Conservation (phyloP, 176 grass and related monocot genomes). For the Musa acuminata region DNA sequence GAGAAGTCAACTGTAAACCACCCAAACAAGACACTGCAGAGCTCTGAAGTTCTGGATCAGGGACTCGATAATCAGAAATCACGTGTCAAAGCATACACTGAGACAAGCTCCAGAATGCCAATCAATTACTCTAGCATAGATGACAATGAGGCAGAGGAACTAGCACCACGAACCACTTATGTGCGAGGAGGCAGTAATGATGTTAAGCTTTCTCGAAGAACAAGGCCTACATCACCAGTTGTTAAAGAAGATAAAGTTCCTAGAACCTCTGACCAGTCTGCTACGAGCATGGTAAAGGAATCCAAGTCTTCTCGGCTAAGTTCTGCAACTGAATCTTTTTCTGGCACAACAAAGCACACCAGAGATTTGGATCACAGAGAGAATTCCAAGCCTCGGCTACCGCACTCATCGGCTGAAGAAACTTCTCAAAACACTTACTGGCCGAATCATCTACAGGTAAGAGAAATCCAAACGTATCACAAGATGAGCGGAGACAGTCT, state of each 20-base stretch:
- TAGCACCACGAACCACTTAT: conserved; percentile 9
- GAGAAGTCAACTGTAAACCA: conserved; percentile 1
- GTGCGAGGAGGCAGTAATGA: conserved; percentile 28
- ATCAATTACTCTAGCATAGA: conserved; percentile 37
- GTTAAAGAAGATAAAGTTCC: conserved; percentile 20
- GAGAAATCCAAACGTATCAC: conserved; percentile 25
- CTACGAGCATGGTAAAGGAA: background rate
- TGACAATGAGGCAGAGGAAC: conserved; percentile 32
- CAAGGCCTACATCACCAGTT: conserved; percentile 31
- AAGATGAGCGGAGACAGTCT: background rate
- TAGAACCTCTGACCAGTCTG: conserved; percentile 3
- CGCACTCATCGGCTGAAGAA: background rate
- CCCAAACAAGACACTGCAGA: background rate
- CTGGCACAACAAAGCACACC: background rate
- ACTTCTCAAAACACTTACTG: conserved; percentile 30
- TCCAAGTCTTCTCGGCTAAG: conserved; percentile 7
- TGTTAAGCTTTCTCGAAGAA: conserved; percentile 52
- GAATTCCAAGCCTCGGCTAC: background rate
- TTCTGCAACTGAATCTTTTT: background rate
- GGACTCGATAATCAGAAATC: conserved; percentile 13
- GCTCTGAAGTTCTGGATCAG: background rate
- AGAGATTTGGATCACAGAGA: background rate
- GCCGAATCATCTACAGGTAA: conserved; percentile 19
- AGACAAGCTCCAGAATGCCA: conserved; percentile 25
- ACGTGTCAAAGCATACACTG: conserved; percentile 14